Percentiles rank a stretch among this genome's conserved stretches.
Evolutionary conservation across 768 basidiomycete genomes (phyloP).

Genomic region (Lactifluus rugatus): DNA sequence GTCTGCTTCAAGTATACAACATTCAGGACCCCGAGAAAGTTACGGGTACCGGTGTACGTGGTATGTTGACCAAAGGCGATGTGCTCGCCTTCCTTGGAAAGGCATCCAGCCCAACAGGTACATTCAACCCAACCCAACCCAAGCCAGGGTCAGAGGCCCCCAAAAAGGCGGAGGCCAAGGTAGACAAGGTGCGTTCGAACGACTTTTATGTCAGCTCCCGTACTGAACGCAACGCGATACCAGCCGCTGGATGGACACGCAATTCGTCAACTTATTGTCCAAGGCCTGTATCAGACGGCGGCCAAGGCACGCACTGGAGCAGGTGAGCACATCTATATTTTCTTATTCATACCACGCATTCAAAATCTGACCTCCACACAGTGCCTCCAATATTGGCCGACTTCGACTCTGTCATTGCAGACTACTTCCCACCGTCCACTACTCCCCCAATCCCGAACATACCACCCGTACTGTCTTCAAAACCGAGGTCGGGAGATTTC

Average conservation of each 20-base stretch:
- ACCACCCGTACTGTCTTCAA: constrained; percentile 19
- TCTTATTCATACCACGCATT: not conserved
- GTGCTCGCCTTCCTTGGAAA: constrained; percentile 79
- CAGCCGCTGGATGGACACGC: constrained; percentile 54
- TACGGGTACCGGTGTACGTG: constrained; percentile 81
- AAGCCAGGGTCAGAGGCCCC: constrained; percentile 12
- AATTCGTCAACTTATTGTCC: constrained; percentile 56
- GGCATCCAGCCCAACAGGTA: constrained; percentile 68
- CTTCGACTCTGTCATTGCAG: constrained; percentile 67
- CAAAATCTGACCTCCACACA: constrained; percentile 23
- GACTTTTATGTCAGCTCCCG: not conserved
- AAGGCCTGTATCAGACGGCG: constrained; percentile 46
- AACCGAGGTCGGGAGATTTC: constrained; percentile 10
- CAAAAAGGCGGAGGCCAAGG: constrained; percentile 31
- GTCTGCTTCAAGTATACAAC: constrained; percentile 59
- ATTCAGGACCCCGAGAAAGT: constrained; percentile 55
- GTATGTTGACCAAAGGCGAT: constrained; percentile 96
- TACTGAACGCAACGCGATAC: not conserved
- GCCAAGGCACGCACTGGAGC: constrained; percentile 37
- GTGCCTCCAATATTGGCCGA: constrained; percentile 36
- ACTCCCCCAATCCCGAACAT: constrained; percentile 13
- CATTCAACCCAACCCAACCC: constrained; percentile 43
- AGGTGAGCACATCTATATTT: constrained; percentile 27
- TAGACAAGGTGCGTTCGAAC: constrained; percentile 23
- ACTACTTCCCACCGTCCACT: constrained; percentile 46